phyloP scores from a whole-genome alignment of 2,329 filamentous ascomycete species.

The Hypomyces perniciosus region DNA sequence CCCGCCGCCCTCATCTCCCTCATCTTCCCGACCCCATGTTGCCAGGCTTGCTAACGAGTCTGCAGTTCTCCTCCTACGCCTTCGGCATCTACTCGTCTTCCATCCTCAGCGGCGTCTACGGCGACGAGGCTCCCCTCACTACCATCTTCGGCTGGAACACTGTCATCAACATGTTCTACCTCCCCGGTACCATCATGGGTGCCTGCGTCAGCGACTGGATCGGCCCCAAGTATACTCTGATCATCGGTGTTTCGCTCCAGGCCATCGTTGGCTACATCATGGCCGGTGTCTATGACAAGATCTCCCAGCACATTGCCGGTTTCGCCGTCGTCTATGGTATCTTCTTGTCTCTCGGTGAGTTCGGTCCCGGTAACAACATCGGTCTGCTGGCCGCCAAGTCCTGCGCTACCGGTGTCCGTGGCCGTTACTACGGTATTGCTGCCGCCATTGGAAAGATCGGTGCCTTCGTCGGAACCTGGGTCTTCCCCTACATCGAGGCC shows the following conservation, averaged over 20 bases:
- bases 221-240: slow-evolving; percentile 70
- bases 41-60: not conserved
- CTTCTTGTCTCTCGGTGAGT: slow-evolving; percentile 34
- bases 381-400: slow-evolving; percentile 82
- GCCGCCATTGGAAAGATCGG: slow-evolving; percentile 70
- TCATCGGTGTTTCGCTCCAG: slow-evolving; percentile 64
- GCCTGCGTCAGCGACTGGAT: slow-evolving; percentile 72
- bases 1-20: too few species aligned
- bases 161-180: slow-evolving; percentile 81
- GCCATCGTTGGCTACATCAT: slow-evolving; percentile 82
- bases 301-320: slow-evolving; percentile 48
- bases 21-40: not conserved
- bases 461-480: slow-evolving; percentile 80
- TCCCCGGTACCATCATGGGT: slow-evolving; percentile 74
- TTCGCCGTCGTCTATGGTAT: slow-evolving; percentile 35
- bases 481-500: slow-evolving; percentile 67
- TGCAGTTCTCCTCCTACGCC: slow-evolving; percentile 68
- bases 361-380: slow-evolving; percentile 89
- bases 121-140: slow-evolving; percentile 56
- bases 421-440: slow-evolving; percentile 64
- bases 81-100: slow-evolving; percentile 80
- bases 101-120: slow-evolving; percentile 63
- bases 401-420: slow-evolving; percentile 80
- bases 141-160: slow-evolving; percentile 84
- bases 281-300: slow-evolving; percentile 67